Percentiles rank a stretch among this genome's conserved stretches.
phyloP scores from a whole-genome alignment of 352 stramenopile genomes.

The Pythium aristosporum region DNA sequence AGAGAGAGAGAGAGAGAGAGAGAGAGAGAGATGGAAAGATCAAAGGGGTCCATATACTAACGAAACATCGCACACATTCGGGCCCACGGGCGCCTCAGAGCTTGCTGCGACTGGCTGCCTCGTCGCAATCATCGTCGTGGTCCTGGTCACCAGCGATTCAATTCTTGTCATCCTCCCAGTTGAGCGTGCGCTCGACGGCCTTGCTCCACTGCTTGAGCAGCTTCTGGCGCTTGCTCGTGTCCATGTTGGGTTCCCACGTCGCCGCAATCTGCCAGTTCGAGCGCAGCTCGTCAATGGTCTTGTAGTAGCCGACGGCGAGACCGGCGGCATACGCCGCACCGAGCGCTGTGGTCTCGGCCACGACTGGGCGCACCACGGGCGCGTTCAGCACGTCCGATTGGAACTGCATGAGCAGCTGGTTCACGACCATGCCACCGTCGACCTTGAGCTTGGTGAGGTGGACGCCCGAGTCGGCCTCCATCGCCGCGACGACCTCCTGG shows the following conservation, averaged over 20 bases:
- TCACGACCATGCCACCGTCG: constrained; percentile 97
- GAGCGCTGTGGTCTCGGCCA: constrained; percentile 97
- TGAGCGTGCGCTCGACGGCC: constrained; percentile 79
- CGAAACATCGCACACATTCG: constrained; percentile 8
- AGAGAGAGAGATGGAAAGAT: too few species aligned
- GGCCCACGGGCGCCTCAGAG: neutral
- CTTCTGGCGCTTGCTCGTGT: constrained; percentile 45
- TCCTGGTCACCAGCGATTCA: constrained; percentile 17
- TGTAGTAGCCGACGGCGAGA: constrained; percentile 96
- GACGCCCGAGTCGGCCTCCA: constrained; percentile 92
- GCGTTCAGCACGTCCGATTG: constrained; percentile 96
- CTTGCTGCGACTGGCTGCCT: constrained; percentile 11
- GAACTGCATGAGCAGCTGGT: constrained; percentile 98
- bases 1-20: too few species aligned
- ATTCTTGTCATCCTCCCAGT: constrained; percentile 70
- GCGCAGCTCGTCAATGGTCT: constrained; percentile 81
- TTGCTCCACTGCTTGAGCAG: constrained; percentile 81
- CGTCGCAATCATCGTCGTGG: neutral
- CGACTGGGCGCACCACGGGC: constrained; percentile 90
- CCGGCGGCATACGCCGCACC: constrained; percentile 97
- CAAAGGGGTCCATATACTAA: constrained; percentile 5
- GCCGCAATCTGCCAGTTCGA: constrained; percentile 78
- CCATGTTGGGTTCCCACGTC: constrained; percentile 78
- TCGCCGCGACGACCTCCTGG: constrained; percentile 93
- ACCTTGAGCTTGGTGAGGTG: constrained; percentile 93